Evolutionary conservation across 129 eudicot genomes (phyloP).

Genomic region (Lactuca saligna): DNA sequence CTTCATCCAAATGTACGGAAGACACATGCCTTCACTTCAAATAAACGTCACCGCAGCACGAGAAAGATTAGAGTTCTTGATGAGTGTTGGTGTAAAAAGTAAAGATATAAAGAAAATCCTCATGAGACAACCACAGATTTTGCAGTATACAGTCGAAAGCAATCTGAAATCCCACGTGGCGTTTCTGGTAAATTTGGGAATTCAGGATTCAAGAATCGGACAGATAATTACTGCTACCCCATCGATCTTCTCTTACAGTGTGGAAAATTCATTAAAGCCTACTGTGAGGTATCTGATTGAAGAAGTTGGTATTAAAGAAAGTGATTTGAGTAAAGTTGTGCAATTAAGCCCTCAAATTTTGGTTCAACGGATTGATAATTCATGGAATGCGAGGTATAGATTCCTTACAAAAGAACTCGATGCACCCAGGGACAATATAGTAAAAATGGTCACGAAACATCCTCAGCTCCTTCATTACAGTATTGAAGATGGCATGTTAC

Average conservation of each 20-base stretch:
- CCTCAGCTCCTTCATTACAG: conserved; percentile 96
- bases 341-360: conserved; percentile 92
- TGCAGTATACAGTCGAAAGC: conserved; percentile 75
- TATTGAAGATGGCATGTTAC: conserved; percentile 84
- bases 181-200: conserved; percentile 74
- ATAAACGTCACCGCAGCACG: conserved; percentile 67
- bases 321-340: conserved; percentile 83
- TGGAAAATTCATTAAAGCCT: conserved; percentile 85
- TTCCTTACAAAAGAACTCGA: conserved; percentile 80
- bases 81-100: conserved; percentile 78
- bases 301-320: conserved; percentile 82
- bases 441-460: conserved; percentile 90
- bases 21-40: conserved; percentile 88
- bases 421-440: conserved; percentile 82
- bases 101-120: conserved; percentile 79
- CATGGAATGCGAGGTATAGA: conserved; percentile 71
- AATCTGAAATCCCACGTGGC: conserved; percentile 88
- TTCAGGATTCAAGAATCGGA: conserved; percentile 83
- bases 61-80: conserved; percentile 79
- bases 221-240: conserved; percentile 89
- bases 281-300: conserved; percentile 83
- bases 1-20: conserved; percentile 78
- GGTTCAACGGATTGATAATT: conserved; percentile 75
- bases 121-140: conserved; percentile 85
- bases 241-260: conserved; percentile 79